Evolutionary conservation across 768 basidiomycete genomes (phyloP), one percentile per base, ranked within the genome.

Genomic region (Podaxis rugospora): DNA sequence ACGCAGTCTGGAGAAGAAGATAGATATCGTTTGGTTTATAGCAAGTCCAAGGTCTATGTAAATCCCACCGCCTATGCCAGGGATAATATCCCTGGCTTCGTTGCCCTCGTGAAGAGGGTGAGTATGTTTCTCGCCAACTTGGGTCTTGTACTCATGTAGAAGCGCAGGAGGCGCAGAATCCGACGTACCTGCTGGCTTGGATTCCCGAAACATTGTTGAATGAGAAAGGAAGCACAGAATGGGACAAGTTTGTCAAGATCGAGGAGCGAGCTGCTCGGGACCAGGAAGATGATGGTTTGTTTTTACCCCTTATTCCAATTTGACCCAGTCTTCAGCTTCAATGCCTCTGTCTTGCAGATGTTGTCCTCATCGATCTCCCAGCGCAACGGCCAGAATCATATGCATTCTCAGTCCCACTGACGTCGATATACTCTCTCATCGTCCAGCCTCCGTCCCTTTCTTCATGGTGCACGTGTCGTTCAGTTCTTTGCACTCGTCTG

Each of bases 1-100:
- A 57, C 39, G 47, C 39, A 23, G 28, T 36, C 62, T 51, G 67
- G 68, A 5, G 79, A 83, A 58, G 86, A 88, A 65, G 86, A 86
- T 66, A 86, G 83, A 71, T 84, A 85, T 70, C 80, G 90, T 49
- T 79, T 98, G 51, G 71, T 98, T 13, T 97, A 93, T 67, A 89
- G 87, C 72, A 97, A 96, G 71, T 92, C 90, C 44, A 95, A 95
- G 72, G 96, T 98, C 49, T 95, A 96, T 70, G 87, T 99, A 47
- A 93, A 98, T 66, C 97, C 97, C 0, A 96, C 95, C 2, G 86
- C 90, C 2, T 95, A 94, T 71, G 81, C 90, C 1, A 82, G 90
- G 68, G 97, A 98, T 73, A 96, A 98, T 72, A 92, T 98, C 37
- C 86, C 93, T 2, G 97, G 97, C 1, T 98, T 96, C 71, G 87